Evolutionary conservation across 305 asterid species (phyloP).

Genomic region (Vinca major): DNA sequence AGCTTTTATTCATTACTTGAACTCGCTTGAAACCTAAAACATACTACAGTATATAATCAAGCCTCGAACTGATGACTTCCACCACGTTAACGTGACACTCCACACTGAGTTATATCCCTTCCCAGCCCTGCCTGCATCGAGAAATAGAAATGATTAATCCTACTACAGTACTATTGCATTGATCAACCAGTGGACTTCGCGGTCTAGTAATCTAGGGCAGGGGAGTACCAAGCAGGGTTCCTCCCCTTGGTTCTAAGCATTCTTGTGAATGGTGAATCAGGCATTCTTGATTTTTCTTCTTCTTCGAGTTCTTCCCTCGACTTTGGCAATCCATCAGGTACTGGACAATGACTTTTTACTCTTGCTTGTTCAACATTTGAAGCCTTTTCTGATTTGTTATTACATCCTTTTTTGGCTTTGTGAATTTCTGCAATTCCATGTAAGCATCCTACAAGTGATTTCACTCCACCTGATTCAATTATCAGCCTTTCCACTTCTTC

Average conservation of each 20-base stretch:
- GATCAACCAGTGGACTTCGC: constrained; percentile 14
- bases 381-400: constrained; percentile 13
- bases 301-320: constrained; percentile 66
- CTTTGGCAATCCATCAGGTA: constrained; percentile 86
- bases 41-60: not conserved
- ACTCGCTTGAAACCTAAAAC: not conserved
- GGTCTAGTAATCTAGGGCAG: constrained; percentile 36
- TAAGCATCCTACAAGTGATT: constrained; percentile 57
- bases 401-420: constrained; percentile 32
- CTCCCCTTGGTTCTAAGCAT: constrained; percentile 66
- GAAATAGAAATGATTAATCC: too few species aligned
- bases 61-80: too few species aligned
- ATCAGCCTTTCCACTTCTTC: constrained; percentile 71
- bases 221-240: constrained; percentile 64
- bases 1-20: not conserved
- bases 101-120: too few species aligned
- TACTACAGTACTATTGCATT: constrained; percentile 2
- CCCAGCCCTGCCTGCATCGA: too few species aligned
- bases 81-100: too few species aligned
- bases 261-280: constrained; percentile 71
- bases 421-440: constrained; percentile 62
- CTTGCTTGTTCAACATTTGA: constrained; percentile 10
- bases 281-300: constrained; percentile 72
- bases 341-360: constrained; percentile 27
- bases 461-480: constrained; percentile 64